Conservation (phyloP, 257 asterid genomes). For the Capsicum rhomboideum region DNA sequence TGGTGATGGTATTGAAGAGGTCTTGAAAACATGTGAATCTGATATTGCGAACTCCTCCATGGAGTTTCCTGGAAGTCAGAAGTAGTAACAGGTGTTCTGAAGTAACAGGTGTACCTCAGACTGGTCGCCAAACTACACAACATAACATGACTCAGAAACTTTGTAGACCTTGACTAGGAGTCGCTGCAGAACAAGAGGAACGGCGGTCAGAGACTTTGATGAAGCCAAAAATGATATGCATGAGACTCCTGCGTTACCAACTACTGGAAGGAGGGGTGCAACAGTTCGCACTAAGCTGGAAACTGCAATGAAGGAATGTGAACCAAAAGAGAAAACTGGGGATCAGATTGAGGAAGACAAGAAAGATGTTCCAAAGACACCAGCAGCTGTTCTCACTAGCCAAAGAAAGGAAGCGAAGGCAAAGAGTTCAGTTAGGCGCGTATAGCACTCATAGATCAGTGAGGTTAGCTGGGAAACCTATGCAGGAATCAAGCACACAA, state of each 20-base stretch:
- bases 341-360: slow-evolving; percentile 9
- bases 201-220: slow-evolving; percentile 7
- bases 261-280: slow-evolving; percentile 30
- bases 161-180: slow-evolving; percentile 28
- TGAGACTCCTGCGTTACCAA: slow-evolving; percentile 6
- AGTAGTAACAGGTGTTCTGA: too few relatives aligned
- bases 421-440: slow-evolving; percentile 21
- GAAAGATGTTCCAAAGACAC: slow-evolving; percentile 28
- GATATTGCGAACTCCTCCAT: slow-evolving; percentile 34
- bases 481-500: not conserved
- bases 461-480: slow-evolving; percentile 49
- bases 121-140: slow-evolving; percentile 38
- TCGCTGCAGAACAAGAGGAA: slow-evolving; percentile 35
- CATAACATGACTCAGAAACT: slow-evolving; percentile 23
- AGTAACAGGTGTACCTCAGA: slow-evolving; percentile 44
- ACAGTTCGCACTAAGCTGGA: slow-evolving; percentile 38
- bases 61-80: slow-evolving; percentile 41
- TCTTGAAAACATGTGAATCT: slow-evolving; percentile 26
- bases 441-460: slow-evolving; percentile 53
- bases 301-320: slow-evolving; percentile 31
- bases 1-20: slow-evolving; percentile 58
- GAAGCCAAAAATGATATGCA: slow-evolving; percentile 19
- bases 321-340: not conserved
- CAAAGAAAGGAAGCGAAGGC: slow-evolving; percentile 31
- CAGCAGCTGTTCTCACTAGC: slow-evolving; percentile 32